Base-by-base conservation (phyloP, 768 basidiomycete species). In the Psilocybe sp. region DNA sequence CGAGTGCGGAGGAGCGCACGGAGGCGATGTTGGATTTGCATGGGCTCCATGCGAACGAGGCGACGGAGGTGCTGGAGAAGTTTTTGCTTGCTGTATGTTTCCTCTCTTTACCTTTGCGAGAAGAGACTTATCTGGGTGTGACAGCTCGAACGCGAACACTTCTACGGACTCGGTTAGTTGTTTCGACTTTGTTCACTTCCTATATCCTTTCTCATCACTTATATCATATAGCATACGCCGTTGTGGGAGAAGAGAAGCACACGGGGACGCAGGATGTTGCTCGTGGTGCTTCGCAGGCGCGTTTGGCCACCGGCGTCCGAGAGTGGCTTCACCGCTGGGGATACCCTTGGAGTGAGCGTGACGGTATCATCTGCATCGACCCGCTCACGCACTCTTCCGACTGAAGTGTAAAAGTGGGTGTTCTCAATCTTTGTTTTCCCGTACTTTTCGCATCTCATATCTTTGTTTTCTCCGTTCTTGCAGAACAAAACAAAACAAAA, bases 221-320 rank as follows among this genome's bases (percentile, higher is more conserved):
- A 23, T 41, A 56, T 43, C 16, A 34, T 56, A 87, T 57, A 89
- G 93, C 90, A 5, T 99, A 89, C 64, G 71, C 92, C 15, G 77
- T 99, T 39, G 91, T 98, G 5, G 96, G 97, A 15, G 93, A 98
- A 70, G 92, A 96, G 67, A 96, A 94, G 67, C 96, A 98, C 65
- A 92, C 91, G 0, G 95, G 90, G 2, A 87, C 85, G n/a, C 92
- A 95, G 61, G 92, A 95, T 60, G 71, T 79, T 3, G 81, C 75
- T 11, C 80, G 93, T 35, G 92, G 92, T 20, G 83, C 91, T 3
- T 91, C 91, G 7, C 84, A 90, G 46, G 79, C 82, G 18, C 85
- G 95, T 10, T 76, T 98, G 5, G 89, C 90, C 11, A 81, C 89
- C 1, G 91, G 89, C 9, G 86, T 97, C 38, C 85, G 90, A 52